phyloP scores from a whole-genome alignment of 352 stramenopile species.

The Globisporangium echinulatum region DNA sequence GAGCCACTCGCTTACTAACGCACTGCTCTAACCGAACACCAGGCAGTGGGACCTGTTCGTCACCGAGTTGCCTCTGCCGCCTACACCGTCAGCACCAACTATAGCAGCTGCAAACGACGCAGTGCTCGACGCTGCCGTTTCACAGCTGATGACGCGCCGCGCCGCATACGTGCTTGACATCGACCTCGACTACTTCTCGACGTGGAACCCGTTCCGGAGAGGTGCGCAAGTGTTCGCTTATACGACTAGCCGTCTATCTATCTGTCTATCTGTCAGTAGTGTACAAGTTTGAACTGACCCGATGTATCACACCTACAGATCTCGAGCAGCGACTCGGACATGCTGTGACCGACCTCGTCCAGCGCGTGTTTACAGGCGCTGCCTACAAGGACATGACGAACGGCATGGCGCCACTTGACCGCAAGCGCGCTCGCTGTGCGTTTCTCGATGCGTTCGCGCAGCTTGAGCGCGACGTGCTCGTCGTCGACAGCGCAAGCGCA shows the following conservation, averaged over 20 bases:
- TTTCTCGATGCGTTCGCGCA: constrained; percentile 34
- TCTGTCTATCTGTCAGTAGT: too few species aligned
- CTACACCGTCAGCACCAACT: neutral
- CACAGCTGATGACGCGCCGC: constrained; percentile 4
- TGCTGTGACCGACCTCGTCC: constrained; percentile 18
- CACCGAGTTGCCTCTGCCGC: constrained; percentile 12
- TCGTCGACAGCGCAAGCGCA: neutral
- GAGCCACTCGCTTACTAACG: neutral
- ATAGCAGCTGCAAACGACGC: neutral
- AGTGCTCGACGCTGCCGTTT: constrained; percentile 2
- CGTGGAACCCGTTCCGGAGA: constrained; percentile 79
- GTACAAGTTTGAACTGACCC: too few species aligned
- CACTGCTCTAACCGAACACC: neutral
- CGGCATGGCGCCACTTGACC: constrained; percentile 11
- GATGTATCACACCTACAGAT: constrained; percentile 12
- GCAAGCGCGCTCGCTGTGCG: constrained; percentile 17
- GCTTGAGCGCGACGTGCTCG: constrained; percentile 18
- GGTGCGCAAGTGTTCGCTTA: constrained; percentile 12
- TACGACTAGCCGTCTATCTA: too few species aligned
- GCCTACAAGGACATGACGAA: constrained; percentile 28
- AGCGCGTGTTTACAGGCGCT: constrained; percentile 30
- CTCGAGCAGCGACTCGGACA: constrained; percentile 29
- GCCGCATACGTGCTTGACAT: constrained; percentile 67
- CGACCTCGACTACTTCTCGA: constrained; percentile 89
- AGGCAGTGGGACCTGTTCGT: constrained; percentile 41